Base-by-base conservation (phyloP, 2,329 filamentous ascomycete species). In the Periconia sp. region DNA sequence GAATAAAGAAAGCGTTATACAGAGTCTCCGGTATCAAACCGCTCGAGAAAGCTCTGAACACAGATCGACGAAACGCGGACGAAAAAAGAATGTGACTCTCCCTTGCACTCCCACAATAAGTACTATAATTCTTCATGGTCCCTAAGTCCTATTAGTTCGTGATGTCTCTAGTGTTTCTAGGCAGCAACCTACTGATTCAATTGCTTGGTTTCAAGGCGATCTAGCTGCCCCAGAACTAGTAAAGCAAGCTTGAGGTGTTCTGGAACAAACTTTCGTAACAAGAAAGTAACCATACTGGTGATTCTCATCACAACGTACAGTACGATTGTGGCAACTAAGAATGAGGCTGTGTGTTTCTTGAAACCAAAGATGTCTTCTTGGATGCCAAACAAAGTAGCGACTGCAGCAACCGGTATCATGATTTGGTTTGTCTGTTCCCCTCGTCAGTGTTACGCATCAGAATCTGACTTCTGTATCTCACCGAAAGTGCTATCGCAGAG, bases 381-480 rank as follows among this genome's bases (percentile, higher is more conserved):
- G 1, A 55, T 54, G 19, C 58, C 45, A 23, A 61, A 61, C 20
- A 58, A 59, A 5, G 53, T 55, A 3, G 56, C n/a, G 7, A 53
- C 60, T 5, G 61, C 37, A 1, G 52, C 41, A 11, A 57, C 41
- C 1, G 60, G 49, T 1, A 50, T 55, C 10, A 54, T 54, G 20
- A 58, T 30, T 17, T 53, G 30, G 37, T 59, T 49, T 9, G 55
- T 52, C 59, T 62, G 33, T 3, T 37, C 6, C 17, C 19, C 23
- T 18, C 13, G 27, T n/a, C 43, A 30, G 23, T 31, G 3, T n/a
- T 45, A n/a, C 14, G 14, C 7, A 33, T 33, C 31, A 33, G 14
- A 7, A 33, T 6, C n/a, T 31, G n/a, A 42, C 2, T 11, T 27
- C 15, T 8, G 15, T 2, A 35, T 49, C 46, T n/a, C n/a, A 58